Percentiles rank a stretch among this genome's conserved stretches.
These are phyloP conservation scores for Umbelopsis sp. DNA, from an alignment of 371 early-diverging fungal species.

Conservation along the genomic window DNA sequence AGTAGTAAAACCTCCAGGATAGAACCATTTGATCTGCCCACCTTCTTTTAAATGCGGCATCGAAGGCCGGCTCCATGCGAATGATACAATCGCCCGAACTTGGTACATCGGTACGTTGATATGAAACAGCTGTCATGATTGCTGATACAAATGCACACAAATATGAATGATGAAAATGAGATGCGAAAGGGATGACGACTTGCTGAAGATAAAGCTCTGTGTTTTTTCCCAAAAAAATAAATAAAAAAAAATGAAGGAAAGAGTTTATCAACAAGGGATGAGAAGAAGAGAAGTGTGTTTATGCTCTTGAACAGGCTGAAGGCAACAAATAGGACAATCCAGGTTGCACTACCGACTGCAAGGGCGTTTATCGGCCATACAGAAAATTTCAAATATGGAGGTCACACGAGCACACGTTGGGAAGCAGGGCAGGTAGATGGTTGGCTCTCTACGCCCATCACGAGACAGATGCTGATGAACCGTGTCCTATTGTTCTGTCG, in stretches of 20 bases:
- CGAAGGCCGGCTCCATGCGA: background rate
- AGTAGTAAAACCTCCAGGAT: constrained; percentile 11
- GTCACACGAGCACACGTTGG: constrained; percentile 15
- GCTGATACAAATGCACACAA: background rate
- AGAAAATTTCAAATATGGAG: background rate
- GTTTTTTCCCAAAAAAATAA: too few relatives aligned
- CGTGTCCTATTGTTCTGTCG: too few relatives aligned
- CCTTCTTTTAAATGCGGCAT: background rate
- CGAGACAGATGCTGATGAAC: background rate
- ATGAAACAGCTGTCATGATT: background rate
- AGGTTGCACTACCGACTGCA: background rate
- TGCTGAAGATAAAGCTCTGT: background rate
- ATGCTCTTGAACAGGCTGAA: too few relatives aligned
- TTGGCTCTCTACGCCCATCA: background rate
- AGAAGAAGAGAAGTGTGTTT: too few relatives aligned
- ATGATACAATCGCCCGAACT: background rate
- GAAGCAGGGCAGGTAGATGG: background rate
- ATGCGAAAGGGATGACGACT: background rate
- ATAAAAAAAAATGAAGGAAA: too few relatives aligned
- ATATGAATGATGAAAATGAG: background rate
- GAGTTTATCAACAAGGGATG: too few relatives aligned
- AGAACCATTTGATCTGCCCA: background rate
- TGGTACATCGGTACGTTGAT: background rate
- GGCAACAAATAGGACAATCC: too few relatives aligned
- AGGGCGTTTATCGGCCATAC: background rate